A percentile compares a stretch with the other conserved stretches of the same genome.
Conservation (phyloP, 1,284 basidiomycete species). For the Sphagnurus paluster region DNA sequence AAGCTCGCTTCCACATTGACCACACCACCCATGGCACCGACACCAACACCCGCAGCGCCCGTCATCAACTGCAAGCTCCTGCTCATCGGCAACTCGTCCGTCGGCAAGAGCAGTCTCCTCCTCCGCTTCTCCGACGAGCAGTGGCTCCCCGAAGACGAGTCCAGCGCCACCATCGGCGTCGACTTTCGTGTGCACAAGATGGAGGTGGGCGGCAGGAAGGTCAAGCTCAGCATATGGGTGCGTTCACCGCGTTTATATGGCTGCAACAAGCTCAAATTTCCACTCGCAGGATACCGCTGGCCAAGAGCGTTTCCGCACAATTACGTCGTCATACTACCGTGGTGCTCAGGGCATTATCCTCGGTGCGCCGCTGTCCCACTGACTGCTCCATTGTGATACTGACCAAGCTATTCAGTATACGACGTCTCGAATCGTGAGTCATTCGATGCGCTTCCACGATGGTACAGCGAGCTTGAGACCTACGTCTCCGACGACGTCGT, state of each 20-base stretch:
- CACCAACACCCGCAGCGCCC: slow-evolving; percentile 20
- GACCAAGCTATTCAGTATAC: slow-evolving; percentile 62
- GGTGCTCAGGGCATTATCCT: slow-evolving; percentile 94
- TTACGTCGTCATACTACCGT: slow-evolving; percentile 90
- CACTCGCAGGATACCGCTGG: slow-evolving; percentile 86
- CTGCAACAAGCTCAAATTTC: slow-evolving; percentile 4
- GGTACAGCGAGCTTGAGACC: slow-evolving; percentile 94
- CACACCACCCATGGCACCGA: slow-evolving; percentile 28
- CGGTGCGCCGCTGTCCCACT: slow-evolving; percentile 41
- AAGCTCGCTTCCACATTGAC: not conserved
- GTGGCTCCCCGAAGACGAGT: slow-evolving; percentile 94
- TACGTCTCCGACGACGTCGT: slow-evolving; percentile 89
- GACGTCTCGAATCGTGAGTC: slow-evolving; percentile 91
- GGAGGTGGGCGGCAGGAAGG: slow-evolving; percentile 76
- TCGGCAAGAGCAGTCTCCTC: slow-evolving; percentile 89
- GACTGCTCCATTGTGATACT: not conserved
- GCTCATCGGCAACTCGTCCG: slow-evolving; percentile 86
- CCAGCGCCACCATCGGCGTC: slow-evolving; percentile 91
- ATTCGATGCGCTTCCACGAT: slow-evolving; percentile 89
- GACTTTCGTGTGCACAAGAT: slow-evolving; percentile 84
- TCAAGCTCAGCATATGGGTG: slow-evolving; percentile 85
- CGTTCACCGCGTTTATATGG: slow-evolving; percentile 13
- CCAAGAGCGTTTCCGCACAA: slow-evolving; percentile 89
- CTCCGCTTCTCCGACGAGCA: slow-evolving; percentile 96
- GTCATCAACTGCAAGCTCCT: slow-evolving; percentile 71